Percentiles rank a stretch among this genome's conserved stretches.
These are phyloP conservation scores for Pezicula rhizophila DNA, from an alignment of 2,329 filamentous ascomycete genomes.

Conservation along the genomic window DNA sequence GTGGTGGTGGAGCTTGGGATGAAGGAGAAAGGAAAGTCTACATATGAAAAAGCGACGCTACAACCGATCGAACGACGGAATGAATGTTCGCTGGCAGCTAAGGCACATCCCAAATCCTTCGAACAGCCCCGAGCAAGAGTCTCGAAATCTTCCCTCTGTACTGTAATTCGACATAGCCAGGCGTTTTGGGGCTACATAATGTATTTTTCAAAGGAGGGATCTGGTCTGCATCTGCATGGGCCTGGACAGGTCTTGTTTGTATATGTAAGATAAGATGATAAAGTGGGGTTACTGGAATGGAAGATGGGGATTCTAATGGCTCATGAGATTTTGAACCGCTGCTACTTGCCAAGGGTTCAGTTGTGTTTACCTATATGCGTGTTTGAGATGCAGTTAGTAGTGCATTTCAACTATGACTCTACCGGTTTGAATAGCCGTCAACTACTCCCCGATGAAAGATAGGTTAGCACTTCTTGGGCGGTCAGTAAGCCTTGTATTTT, in stretches of 20 bases:
- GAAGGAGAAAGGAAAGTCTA: slow-evolving; percentile 1
- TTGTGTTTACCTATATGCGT: slow-evolving; percentile 12
- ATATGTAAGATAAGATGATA: slow-evolving; percentile 19
- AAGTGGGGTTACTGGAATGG: slow-evolving; percentile 6
- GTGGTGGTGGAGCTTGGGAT: slow-evolving; percentile 5
- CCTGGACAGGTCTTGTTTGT: slow-evolving; percentile 10
- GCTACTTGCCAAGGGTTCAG: background rate
- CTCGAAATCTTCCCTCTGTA: slow-evolving; percentile 28
- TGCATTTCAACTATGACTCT: slow-evolving; percentile 7
- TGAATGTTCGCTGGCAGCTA: slow-evolving; percentile 5
- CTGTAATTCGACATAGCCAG: slow-evolving; percentile 24
- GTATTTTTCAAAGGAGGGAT: slow-evolving; percentile 9
- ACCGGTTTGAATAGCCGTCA: too few relatives aligned
- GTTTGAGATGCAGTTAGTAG: slow-evolving; percentile 13
- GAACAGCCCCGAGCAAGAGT: slow-evolving; percentile 7
- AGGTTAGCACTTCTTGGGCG: background rate
- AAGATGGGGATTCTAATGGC: background rate
- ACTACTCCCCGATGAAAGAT: too few relatives aligned
- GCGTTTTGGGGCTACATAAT: slow-evolving; percentile 25
- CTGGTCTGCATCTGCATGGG: slow-evolving; percentile 16
- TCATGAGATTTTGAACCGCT: background rate
- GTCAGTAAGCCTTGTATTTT: too few relatives aligned
- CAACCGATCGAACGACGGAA: background rate
- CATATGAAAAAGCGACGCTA: background rate
- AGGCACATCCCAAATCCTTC: background rate